Evolutionary conservation across 495 filamentous ascomycete genomes (phyloP).

Genomic region (Podospora sp.): DNA sequence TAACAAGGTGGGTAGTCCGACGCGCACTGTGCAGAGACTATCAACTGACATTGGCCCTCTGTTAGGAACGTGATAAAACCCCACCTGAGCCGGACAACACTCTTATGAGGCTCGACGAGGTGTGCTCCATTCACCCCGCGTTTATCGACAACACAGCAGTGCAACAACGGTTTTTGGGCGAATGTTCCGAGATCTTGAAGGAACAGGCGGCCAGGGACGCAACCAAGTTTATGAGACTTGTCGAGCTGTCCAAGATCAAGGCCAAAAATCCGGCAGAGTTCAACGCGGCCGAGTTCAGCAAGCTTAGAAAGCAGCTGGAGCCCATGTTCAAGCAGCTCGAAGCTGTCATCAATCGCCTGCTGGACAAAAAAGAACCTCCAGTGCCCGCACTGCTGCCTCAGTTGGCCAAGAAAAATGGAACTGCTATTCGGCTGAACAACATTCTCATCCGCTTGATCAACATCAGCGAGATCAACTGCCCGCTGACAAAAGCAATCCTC

Average conservation of each 20-base stretch:
- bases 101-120: neutral
- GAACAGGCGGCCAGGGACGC: neutral
- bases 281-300: slow-evolving; percentile 21
- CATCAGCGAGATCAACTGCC: slow-evolving; percentile 64
- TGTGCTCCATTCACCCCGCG: neutral
- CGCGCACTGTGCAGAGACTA: neutral
- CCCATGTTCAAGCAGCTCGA: slow-evolving; percentile 26
- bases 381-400: slow-evolving; percentile 51
- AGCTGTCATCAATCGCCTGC: slow-evolving; percentile 22
- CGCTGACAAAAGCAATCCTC: slow-evolving; percentile 64
- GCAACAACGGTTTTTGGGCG: neutral
- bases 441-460: slow-evolving; percentile 68
- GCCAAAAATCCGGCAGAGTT: slow-evolving; percentile 17
- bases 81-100: neutral
- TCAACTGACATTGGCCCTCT: neutral
- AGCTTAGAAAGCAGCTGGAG: slow-evolving; percentile 23
- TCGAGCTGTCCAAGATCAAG: slow-evolving; percentile 10
- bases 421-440: slow-evolving; percentile 58
- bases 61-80: neutral
- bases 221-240: slow-evolving; percentile 16
- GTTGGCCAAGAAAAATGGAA: slow-evolving; percentile 42
- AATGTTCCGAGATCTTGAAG: neutral
- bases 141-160: neutral
- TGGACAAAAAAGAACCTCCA: slow-evolving; percentile 17
- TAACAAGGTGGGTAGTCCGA: neutral